Evolutionary conservation across 257 asterid species (phyloP), one percentile per base, ranked within the genome.

Genomic region (Solanum chilense): DNA sequence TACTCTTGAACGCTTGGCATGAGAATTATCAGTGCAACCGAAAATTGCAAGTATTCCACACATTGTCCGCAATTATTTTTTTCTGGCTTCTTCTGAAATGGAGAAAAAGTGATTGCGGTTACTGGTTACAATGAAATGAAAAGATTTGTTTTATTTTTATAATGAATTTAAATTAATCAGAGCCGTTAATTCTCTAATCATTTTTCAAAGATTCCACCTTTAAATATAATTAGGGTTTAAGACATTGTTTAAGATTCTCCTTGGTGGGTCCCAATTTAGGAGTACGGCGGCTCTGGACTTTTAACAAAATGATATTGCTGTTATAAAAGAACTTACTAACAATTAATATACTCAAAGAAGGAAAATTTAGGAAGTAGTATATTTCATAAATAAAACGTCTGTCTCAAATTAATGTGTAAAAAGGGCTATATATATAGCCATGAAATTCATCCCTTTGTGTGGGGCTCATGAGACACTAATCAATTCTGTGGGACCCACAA

Each of bases 41-140:
- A 97, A 93, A 85, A 96, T 99, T 9, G 99, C 99, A 12, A 97
- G 98, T 64, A 97, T 97, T 87, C 99, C 99, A 92, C 99, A 97
- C 99, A 97, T 97, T 81, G 89, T 86, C 33, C 37, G 7, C 20
- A 66, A 66, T 35, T 64, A 25, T 35, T 64, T 85, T 45, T 9
- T n/a, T 64, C 70, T 14, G 39, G 12, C 12, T 21, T 70, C 78
- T 71, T 45, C 64, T 29, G 84, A 78, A 47, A 80, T 27, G 83
- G 8, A 37, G 52, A 41, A 41, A 41, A 35, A 35, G 27, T 33
- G 44, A 77, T 27, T 77, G 82, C 29, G 12, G 29, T 74, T 23
- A n/a, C 83, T 41, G n/a, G 62, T 77, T 77, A 14, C n/a, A 45
- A 45, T 25, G 84, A 80, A 27, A 47, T 76, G 83, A 44, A 16